Evolutionary conservation across 2,329 filamentous ascomycete genomes (phyloP), one percentile per base, ranked within the genome.

Genomic region (Zalaria sp.): DNA sequence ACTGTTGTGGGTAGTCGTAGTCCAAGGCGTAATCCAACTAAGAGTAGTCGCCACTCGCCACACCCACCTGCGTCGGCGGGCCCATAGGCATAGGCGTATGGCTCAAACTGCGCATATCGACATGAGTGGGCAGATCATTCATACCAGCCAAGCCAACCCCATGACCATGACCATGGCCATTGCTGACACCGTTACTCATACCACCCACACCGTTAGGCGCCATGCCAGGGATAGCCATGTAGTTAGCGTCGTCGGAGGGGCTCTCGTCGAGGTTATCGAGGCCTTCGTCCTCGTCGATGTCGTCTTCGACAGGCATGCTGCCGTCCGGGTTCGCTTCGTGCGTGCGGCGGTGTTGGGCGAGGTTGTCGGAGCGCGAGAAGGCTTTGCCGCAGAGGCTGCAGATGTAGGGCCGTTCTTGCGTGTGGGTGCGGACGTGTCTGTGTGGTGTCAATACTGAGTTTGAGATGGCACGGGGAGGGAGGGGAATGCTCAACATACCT

Each of bases 341-440:
- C 53, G 87, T 95, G 56, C 72, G 73, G 59, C 72, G 73, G 64
- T 83, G 79, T 83, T 98, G 91, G 63, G 91, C 91, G 66, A 98
- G 82, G 64, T 98, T 98, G 70, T 98, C 91, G 57, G 89, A 96
- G 67, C 91, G 76, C 46, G 91, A 96, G 65, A 98, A 98, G 51
- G 89, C 89, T 73, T 96, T 96, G 74, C 84, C 94, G 77, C 91
- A 98, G 64, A 93, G 81, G 53, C 84, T 83, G 76, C 91, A 98
- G 60, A 93, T 81, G 66, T 98, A 98, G 54, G 91, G 91, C 68
- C 89, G 85, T 72, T 98, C 91, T 73, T 98, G 91, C 43, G 91
- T 98, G 73, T 98, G 91, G 57, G 91, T 98, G 68, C 91, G 84
- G 64, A 98, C 91, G 69, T 98, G 91, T 74, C 88, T 93, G 75